Conservation (phyloP, 441 rosid species). For the Biscutella laevigata region DNA sequence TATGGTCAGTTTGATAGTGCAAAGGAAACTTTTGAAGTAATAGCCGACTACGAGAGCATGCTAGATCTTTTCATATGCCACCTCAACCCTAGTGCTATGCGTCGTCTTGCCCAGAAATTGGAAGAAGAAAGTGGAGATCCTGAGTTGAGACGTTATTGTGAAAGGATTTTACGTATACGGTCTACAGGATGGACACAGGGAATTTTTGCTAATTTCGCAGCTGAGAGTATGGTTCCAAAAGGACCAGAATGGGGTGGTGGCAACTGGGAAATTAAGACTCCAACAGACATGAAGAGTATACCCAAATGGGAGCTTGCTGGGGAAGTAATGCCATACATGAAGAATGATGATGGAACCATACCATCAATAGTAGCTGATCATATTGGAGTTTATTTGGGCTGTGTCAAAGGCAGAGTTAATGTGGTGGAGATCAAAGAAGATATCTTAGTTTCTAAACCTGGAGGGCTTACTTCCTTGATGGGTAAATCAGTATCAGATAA, state of each 20-base stretch:
- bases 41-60: conserved; percentile 89
- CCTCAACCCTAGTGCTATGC: conserved; percentile 98
- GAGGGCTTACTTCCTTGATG: conserved; percentile 36
- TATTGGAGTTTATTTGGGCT: conserved; percentile 90
- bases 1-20: conserved; percentile 92
- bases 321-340: conserved; percentile 99
- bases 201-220: conserved; percentile 94
- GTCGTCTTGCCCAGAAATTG: conserved; percentile 90
- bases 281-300: conserved; percentile 68
- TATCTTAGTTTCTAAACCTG: conserved; percentile 59
- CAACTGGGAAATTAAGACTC: conserved; percentile 96
- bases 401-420: conserved; percentile 87
- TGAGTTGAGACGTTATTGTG: conserved; percentile 83
- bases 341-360: conserved; percentile 79
- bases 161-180: conserved; percentile 80
- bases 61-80: conserved; percentile 96
- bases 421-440: conserved; percentile 82
- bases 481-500: conserved; percentile 37
- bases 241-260: conserved; percentile 99
- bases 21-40: conserved; percentile 97
- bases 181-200: conserved; percentile 99
- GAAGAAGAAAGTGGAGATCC: conserved; percentile 90
- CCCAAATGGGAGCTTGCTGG: conserved; percentile 95
- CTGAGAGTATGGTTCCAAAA: conserved; percentile 98
- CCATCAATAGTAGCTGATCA: conserved; percentile 85